These are phyloP conservation scores for Oryza nivara DNA, from an alignment of 176 grass and related monocot species.

Conservation along the genomic window DNA sequence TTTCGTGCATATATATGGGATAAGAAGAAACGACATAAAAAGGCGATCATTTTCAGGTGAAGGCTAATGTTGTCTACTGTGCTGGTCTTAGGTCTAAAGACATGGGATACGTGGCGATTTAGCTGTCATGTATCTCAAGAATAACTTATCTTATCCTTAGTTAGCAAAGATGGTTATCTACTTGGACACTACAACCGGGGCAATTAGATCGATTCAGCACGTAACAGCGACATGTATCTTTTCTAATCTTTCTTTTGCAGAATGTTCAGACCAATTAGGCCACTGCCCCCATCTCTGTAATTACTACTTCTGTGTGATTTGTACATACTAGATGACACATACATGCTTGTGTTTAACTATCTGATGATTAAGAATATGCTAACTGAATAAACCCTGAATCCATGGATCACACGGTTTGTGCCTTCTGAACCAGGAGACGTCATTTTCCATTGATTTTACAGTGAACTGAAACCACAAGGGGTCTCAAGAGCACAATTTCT, in stretches of 20 bases:
- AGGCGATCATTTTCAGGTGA: slow-evolving; percentile 10
- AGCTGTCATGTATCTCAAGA: slow-evolving; percentile 15
- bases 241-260: neutral
- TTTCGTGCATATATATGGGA: slow-evolving; percentile 31
- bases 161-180: slow-evolving; percentile 42
- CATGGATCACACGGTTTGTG: neutral
- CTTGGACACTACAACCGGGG: slow-evolving; percentile 33
- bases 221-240: slow-evolving; percentile 27
- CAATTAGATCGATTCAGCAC: neutral
- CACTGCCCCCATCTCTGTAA: neutral
- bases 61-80: neutral
- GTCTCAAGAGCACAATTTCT: neutral
- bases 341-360: neutral
- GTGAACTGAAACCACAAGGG: neutral
- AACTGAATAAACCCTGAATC: neutral
- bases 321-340: neutral
- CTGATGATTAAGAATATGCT: neutral
- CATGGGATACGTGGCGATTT: slow-evolving; percentile 29
- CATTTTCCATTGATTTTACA: neutral
- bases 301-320: neutral
- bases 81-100: slow-evolving; percentile 6
- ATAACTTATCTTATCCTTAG: slow-evolving; percentile 42
- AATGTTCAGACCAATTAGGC: slow-evolving; percentile 5
- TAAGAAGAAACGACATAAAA: slow-evolving; percentile 21
- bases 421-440: neutral